A percentile compares a stretch with the other conserved stretches of the same genome.
These are phyloP conservation scores for Stipa capillata DNA, from an alignment of 176 grass and related monocot genomes.

Conservation along the genomic window DNA sequence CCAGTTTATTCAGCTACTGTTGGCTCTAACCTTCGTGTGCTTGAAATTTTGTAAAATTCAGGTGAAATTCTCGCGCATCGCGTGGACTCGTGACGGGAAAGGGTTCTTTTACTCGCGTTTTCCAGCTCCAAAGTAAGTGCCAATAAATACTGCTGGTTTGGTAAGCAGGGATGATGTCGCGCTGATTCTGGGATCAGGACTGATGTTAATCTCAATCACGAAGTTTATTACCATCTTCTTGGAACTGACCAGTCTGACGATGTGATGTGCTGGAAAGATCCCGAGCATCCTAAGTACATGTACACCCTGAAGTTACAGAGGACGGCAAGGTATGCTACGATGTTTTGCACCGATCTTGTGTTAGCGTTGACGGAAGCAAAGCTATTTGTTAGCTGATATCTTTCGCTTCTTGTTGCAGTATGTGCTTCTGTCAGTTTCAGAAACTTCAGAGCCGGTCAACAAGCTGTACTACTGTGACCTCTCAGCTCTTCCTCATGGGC, in stretches of 20 bases:
- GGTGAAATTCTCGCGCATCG: slow-evolving; percentile 85
- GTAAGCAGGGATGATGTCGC: slow-evolving; percentile 18
- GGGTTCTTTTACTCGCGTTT: slow-evolving; percentile 96
- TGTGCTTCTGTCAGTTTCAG: slow-evolving; percentile 58
- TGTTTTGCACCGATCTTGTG: too few relatives aligned
- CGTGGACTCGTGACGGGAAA: slow-evolving; percentile 66
- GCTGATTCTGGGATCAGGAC: slow-evolving; percentile 61
- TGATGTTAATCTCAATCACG: slow-evolving; percentile 69
- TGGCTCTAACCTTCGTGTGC: too few relatives aligned
- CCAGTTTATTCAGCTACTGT: neutral
- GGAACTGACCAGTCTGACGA: slow-evolving; percentile 79
- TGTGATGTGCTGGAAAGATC: slow-evolving; percentile 76
- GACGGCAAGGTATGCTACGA: slow-evolving; percentile 63
- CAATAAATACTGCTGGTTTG: neutral
- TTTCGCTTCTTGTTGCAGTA: slow-evolving; percentile 37
- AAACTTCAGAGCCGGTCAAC: slow-evolving; percentile 78
- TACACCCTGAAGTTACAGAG: slow-evolving; percentile 54
- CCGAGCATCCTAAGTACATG: slow-evolving; percentile 68
- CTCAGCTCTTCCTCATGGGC: slow-evolving; percentile 31
- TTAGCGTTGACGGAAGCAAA: neutral
- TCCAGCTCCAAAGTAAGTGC: slow-evolving; percentile 53
- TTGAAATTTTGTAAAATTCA: slow-evolving; percentile 10
- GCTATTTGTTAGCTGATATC: neutral
- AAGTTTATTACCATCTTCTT: slow-evolving; percentile 80
- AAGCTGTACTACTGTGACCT: slow-evolving; percentile 82